phyloP scores from a whole-genome alignment of 2,329 filamentous ascomycete genomes.

The Ilyonectria mors-panacis region DNA sequence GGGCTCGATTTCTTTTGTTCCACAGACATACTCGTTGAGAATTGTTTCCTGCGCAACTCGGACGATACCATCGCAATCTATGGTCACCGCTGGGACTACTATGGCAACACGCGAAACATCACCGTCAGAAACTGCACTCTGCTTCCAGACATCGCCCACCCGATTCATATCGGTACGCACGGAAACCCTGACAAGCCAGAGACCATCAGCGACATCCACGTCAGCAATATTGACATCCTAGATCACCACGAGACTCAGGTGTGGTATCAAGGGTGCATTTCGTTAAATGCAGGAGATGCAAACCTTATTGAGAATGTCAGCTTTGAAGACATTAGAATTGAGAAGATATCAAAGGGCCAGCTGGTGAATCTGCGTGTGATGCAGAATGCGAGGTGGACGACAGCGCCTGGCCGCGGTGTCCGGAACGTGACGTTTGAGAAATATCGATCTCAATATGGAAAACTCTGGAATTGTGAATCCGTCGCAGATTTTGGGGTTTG shows the following conservation, averaged over 20 bases:
- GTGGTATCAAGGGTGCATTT: conserved; percentile 54
- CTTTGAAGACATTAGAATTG: conserved; percentile 51
- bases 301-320: conserved; percentile 50
- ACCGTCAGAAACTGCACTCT: conserved; percentile 50
- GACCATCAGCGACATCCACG: conserved; percentile 46
- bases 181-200: conserved; percentile 53
- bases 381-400: conserved; percentile 53
- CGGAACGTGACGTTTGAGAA: conserved; percentile 29
- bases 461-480: conserved; percentile 26
- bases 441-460: conserved; percentile 11
- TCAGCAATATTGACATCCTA: conserved; percentile 55
- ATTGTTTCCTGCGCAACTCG: conserved; percentile 54
- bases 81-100: conserved; percentile 51
- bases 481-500: conserved; percentile 31
- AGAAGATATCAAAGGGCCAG: conserved; percentile 51
- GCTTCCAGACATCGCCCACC: conserved; percentile 52
- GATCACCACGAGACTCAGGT: conserved; percentile 55
- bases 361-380: conserved; percentile 54
- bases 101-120: conserved; percentile 52
- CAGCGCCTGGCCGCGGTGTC: conserved; percentile 51
- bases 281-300: conserved; percentile 52
- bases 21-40: conserved; percentile 45
- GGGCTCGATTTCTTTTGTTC: conserved; percentile 45
- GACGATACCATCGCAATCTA: conserved; percentile 56
- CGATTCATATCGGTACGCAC: conserved; percentile 55